Percentiles rank a stretch among this genome's conserved stretches.
phyloP scores from a whole-genome alignment of 345 rosid species.

The Theobroma cacao region DNA sequence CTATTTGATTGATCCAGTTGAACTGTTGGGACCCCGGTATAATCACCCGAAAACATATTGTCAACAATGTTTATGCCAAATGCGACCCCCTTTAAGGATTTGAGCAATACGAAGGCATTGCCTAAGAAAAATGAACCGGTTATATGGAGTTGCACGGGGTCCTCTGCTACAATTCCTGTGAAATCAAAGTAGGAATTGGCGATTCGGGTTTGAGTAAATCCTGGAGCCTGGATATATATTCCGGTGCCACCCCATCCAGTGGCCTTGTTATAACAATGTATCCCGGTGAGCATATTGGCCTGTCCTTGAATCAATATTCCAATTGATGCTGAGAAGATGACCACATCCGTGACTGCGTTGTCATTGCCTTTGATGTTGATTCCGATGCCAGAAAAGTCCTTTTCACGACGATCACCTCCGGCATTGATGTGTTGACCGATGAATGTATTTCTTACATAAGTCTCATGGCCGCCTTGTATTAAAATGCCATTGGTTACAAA shows the following conservation, averaged over 20 bases:
- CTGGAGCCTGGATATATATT: slow-evolving; percentile 61
- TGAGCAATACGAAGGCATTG: slow-evolving; percentile 45
- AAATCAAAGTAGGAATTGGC: slow-evolving; percentile 78
- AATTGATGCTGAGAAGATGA: slow-evolving; percentile 66
- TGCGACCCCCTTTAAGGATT: slow-evolving; percentile 52
- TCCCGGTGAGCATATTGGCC: slow-evolving; percentile 70
- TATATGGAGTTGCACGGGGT: slow-evolving; percentile 68
- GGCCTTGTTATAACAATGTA: slow-evolving; percentile 89
- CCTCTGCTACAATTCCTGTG: slow-evolving; percentile 79
- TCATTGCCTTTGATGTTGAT: slow-evolving; percentile 74
- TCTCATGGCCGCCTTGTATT: slow-evolving; percentile 75
- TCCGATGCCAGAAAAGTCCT: slow-evolving; percentile 69
- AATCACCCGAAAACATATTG: slow-evolving; percentile 73
- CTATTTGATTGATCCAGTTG: slow-evolving; percentile 55
- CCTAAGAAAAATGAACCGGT: slow-evolving; percentile 75
- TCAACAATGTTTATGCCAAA: slow-evolving; percentile 65
- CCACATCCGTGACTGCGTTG: slow-evolving; percentile 75
- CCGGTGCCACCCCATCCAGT: slow-evolving; percentile 87
- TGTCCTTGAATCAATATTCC: slow-evolving; percentile 71
- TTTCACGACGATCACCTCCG: slow-evolving; percentile 71
- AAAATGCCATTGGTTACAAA: slow-evolving; percentile 63
- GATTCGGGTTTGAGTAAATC: slow-evolving; percentile 68
- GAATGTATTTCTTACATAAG: slow-evolving; percentile 71
- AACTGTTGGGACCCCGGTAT: slow-evolving; percentile 50
- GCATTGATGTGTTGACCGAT: slow-evolving; percentile 89